Base-by-base conservation (phyloP, 352 stramenopile genomes). In the Pythium volutum region DNA sequence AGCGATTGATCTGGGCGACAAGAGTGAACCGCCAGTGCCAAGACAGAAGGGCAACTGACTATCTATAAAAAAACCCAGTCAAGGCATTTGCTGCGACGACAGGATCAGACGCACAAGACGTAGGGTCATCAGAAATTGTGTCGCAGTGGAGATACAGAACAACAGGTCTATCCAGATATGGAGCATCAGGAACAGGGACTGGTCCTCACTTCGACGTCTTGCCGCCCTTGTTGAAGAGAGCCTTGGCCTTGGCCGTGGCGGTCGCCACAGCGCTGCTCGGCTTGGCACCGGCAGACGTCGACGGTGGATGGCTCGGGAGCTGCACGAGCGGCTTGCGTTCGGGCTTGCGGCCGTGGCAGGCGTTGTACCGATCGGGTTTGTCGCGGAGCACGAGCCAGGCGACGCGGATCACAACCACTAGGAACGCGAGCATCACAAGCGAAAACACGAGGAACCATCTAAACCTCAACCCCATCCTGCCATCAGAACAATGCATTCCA, bases 391-490 rank as follows among this genome's bases (percentile, higher is more conserved):
- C 59, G 11, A 60, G 14, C 58, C 59, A 71, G n/a, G 58, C 36
- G 1, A 66, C n/a, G 25, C 64, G 64, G 4, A 71, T 60, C 18
- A 71, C 64, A 15, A 67, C 29, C 10, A 48, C 50, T 47, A 71
- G 55, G 20, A 71, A 67, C 9, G 23, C 36, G 0, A 71, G 54
- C 23, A 64, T n/a, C 29, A 49, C n/a, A 12, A 51, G 16, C 7
- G 64, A 51, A 2, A 66, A 15, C 23, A 59, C 14, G 11, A 71
- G 48, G 29, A 71, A 64, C 64, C 64, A 71, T 20, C 64, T 70
- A 34, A 22, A 39, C 27, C 10, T n/a, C 6, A 43, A 2, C 15
- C 18, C 9, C 14, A 43, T 7, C 14, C 12, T 38, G 33, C 7
- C 33, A 38, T 38, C 7, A 38, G 33, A n/a, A n/a, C n/a, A n/a